Evolutionary conservation across 192 early-diverging fungal genomes (phyloP), one percentile per base, ranked within the genome.

Genomic region (Coemansia sp.): DNA sequence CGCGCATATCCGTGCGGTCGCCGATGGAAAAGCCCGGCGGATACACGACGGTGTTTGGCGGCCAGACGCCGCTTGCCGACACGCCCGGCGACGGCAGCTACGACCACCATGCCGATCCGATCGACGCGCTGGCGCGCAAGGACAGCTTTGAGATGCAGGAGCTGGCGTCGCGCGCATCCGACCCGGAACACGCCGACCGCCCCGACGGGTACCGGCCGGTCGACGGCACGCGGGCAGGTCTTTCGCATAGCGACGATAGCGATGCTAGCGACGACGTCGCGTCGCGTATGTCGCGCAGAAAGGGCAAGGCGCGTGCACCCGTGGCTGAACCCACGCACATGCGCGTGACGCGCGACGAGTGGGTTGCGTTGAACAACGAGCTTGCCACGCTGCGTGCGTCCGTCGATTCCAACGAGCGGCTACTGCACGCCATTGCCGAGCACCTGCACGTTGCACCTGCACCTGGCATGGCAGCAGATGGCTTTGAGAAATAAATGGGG

Each of bases 91-190:
- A 24, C 17, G 18, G 50, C n/a, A 60, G 25, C n/a, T 56, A 63
- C 17, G 44, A 62, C 13, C 37, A 22, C 6, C 19, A 45, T 1
- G 33, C 57, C 1, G 73, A 77, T 22, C 67, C 67, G 0, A 62
- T 77, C 17, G 73, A 69, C 25, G 73, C 57, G 1, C 33, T 77
- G 48, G 73, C 73, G 15, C 73, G 73, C 21, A 77, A 77, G 53
- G 73, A 77, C 57, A 77, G 73, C 63, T 60, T 70, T 59, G 73
- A 77, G 60, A 77, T 77, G 73, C 73, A 77, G 48, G 63, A 59
- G 34, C 30, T 77, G 25, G 73, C 67, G 0, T 14, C 54, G 14
- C 60, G 48, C 9, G 25, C 53, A 2, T 50, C 55, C 13, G 55
- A 52, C 0, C 65, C 44, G 2, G 50, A 60, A 53, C 21, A 11